Conservation (phyloP, 2,329 filamentous ascomycete genomes). For the Tolypocladium tropicale region DNA sequence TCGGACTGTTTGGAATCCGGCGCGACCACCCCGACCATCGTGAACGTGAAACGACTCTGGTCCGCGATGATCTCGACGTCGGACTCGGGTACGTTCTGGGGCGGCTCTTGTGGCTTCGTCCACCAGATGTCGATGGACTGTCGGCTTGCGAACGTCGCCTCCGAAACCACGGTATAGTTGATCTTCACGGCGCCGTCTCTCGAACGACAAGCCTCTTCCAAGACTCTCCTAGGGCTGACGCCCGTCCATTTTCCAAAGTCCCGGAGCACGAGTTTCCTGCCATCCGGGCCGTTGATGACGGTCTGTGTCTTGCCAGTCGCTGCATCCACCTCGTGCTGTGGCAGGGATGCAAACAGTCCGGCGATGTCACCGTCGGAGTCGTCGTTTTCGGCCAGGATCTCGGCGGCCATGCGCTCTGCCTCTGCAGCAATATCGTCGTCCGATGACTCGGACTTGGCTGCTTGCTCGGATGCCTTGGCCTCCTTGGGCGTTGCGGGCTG, state of each 20-base stretch:
- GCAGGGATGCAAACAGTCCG: conserved; percentile 48
- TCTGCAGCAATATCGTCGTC: conserved; percentile 37
- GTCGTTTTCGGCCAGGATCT: conserved; percentile 41
- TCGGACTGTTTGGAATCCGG: conserved; percentile 75
- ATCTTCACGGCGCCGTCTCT: conserved; percentile 63
- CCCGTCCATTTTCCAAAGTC: conserved; percentile 82
- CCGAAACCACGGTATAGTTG: conserved; percentile 58
- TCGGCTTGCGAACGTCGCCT: conserved; percentile 63
- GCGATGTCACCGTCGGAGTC: conserved; percentile 43
- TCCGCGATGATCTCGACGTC: conserved; percentile 35
- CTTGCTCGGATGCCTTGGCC: conserved; percentile 10
- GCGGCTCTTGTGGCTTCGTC: conserved; percentile 59
- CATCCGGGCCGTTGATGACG: conserved; percentile 40
- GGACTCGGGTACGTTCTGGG: conserved; percentile 20
- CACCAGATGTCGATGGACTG: conserved; percentile 67
- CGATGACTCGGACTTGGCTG: conserved; percentile 19
- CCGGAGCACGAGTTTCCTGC: conserved; percentile 51
- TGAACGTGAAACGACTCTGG: conserved; percentile 50
- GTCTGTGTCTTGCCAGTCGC: conserved; percentile 47
- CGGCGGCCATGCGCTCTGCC: conserved; percentile 47
- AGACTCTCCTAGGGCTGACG: conserved; percentile 59
- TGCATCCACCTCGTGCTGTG: conserved; percentile 49
- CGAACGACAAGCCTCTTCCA: conserved; percentile 83
- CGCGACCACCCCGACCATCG: conserved; percentile 66
- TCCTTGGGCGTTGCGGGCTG: conserved; percentile 13